Evolutionary conservation across 2,329 filamentous ascomycete genomes (phyloP), one percentile per base, ranked within the genome.

Genomic region (Colletotrichum spinosum): DNA sequence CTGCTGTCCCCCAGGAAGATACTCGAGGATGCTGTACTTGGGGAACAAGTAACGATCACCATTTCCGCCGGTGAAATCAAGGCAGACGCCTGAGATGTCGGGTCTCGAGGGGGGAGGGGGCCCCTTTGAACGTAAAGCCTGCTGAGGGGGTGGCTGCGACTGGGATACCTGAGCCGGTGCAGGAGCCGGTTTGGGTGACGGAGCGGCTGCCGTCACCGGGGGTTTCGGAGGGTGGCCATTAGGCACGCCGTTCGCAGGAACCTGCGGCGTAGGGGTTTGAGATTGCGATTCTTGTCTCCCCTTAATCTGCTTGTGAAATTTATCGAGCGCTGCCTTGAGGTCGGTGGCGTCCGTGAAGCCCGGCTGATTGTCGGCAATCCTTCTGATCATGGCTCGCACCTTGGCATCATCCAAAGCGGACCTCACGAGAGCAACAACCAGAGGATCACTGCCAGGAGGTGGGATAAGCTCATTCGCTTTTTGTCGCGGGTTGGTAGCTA

Each of bases 21-120:
- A 89, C 73, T 96, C 92, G 54, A 95, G 76, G 39, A 95, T 90
- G 75, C 90, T 92, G 73, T 92, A 90, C 69, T 90, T 92, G 2
- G 92, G 92, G 68, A 96, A 94, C 52, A 93, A 79, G 73, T 92
- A 94, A 34, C 92, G 86, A 74, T 95, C 92, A 50, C 91, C 91
- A 3, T 81, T 88, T 39, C 89, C 89, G 51, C 86, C 85, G 6
- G 81, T 75, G 74, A 93, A 92, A 69, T 92, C 90, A 67, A 93
- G 86, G 1, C 90, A 86, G 12, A 92, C 81, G n/a, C 88, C 88
- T 1, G 88, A 84, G 48, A 90, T 84, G 60, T 90, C 89, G 34
- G 85, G 85, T 69, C 86, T 88, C 10, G 77, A 75, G 2, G 82
- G 76, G 8, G 75, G 73, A 15, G 83, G 83, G 2, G 84, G 81